A percentile compares a stretch with the other conserved stretches of the same genome.
These are phyloP conservation scores for Capsicum pubescens DNA, from an alignment of 257 asterid species.

Conservation along the genomic window DNA sequence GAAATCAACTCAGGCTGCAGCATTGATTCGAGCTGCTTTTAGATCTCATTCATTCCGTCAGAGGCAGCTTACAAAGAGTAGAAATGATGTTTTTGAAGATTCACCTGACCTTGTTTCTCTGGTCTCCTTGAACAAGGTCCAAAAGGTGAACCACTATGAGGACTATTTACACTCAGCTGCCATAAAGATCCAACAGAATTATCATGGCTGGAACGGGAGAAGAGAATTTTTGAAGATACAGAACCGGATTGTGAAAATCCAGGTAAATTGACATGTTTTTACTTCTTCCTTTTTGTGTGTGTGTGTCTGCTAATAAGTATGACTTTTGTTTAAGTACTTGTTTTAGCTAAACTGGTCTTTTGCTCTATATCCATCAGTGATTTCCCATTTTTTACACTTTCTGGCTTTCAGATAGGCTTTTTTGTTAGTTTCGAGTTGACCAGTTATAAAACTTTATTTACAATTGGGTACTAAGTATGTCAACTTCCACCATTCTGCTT, in stretches of 20 bases:
- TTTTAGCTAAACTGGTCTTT: background rate
- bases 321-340: background rate
- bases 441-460: background rate
- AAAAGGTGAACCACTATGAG: constrained; percentile 35
- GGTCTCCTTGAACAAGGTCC: constrained; percentile 33
- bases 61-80: constrained; percentile 21
- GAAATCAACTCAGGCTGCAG: constrained; percentile 40
- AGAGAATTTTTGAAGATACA: constrained; percentile 39
- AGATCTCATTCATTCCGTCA: constrained; percentile 36
- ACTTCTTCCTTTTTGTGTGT: background rate
- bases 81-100: constrained; percentile 30
- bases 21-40: constrained; percentile 36
- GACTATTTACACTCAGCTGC: constrained; percentile 42
- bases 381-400: background rate
- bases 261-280: constrained; percentile 31
- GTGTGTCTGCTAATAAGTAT: constrained; percentile 14
- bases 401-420: background rate
- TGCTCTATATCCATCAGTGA: background rate
- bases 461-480: background rate
- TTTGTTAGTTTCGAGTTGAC: background rate
- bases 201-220: constrained; percentile 41
- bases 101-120: constrained; percentile 35
- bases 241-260: constrained; percentile 35
- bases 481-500: background rate
- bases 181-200: constrained; percentile 37